These are phyloP conservation scores for Polytrichum commune DNA, from an alignment of 225 moss, liverwort and hornwort genomes.

Conservation along the genomic window DNA sequence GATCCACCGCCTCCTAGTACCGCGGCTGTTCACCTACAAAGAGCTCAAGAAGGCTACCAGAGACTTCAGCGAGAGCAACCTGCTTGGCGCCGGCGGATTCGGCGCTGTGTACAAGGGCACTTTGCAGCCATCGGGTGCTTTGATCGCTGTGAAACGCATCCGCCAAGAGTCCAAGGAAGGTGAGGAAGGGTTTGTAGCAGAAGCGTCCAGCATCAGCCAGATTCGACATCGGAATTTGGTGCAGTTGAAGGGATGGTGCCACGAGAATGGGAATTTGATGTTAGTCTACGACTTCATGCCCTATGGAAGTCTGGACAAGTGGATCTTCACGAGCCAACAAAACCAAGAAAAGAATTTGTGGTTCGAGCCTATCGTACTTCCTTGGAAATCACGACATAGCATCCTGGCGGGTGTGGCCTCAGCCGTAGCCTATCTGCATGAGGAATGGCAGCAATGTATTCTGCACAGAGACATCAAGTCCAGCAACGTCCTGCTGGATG, in stretches of 20 bases:
- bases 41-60: slow-evolving; percentile 24
- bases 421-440: slow-evolving; percentile 15
- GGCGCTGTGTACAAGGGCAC: slow-evolving; percentile 34
- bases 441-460: slow-evolving; percentile 25
- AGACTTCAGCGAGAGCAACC: slow-evolving; percentile 19
- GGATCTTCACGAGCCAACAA: slow-evolving; percentile 16
- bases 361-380: not conserved
- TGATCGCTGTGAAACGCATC: slow-evolving; percentile 12
- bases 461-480: slow-evolving; percentile 19
- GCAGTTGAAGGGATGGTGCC: slow-evolving; percentile 47
- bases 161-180: slow-evolving; percentile 3
- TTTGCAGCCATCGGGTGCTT: slow-evolving; percentile 1
- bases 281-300: slow-evolving; percentile 46
- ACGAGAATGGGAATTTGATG: slow-evolving; percentile 32
- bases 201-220: slow-evolving; percentile 29
- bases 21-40: not conserved
- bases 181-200: slow-evolving; percentile 17
- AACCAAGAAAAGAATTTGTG: not conserved
- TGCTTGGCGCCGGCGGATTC: slow-evolving; percentile 30
- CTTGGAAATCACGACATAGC: slow-evolving; percentile 4
- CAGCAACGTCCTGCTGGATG: slow-evolving; percentile 37
- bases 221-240: slow-evolving; percentile 37
- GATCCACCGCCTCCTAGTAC: not conserved
- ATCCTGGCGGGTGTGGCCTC: slow-evolving; percentile 24
- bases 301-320: slow-evolving; percentile 42